Evolutionary conservation across 495 filamentous ascomycete species (phyloP), one percentile per base, ranked within the genome.

Genomic region (Penicillium silybi): DNA sequence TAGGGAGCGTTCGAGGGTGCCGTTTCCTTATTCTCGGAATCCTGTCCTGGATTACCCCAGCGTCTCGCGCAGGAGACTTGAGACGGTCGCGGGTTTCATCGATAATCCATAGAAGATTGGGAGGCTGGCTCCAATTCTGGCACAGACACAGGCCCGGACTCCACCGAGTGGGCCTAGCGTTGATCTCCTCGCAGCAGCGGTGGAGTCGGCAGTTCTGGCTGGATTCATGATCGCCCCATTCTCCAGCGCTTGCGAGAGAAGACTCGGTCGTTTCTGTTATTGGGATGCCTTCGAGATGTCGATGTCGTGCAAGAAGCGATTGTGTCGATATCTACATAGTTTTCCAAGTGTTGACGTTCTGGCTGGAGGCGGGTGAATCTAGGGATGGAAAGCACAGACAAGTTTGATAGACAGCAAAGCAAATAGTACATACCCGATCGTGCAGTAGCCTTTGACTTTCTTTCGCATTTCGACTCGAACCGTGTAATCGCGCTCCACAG

Each of bases 51-150:
- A 4, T 41, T 44, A 37, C 55, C 61, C 57, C 61, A 54, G 58
- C 58, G 59, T 60, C 59, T 57, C 43, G 39, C 43, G 37, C 46
- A 46, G 49, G 57, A 55, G 39, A 55, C 19, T 16, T 62, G 62
- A 62, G 62, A 62, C 62, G 56, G 53, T 56, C 61, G 55, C 41
- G 47, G 56, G 62, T 65, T 63, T 65, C 62, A 63, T 44, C 43
- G 47, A 32, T 44, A 39, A 32, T 48, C 43, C 32, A 41, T 45
- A 50, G 52, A 49, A 45, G 41, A 54, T 50, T 42, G 47, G 42
- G 48, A 58, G 53, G 46, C 47, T 55, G 47, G 29, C 26, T 4
- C 8, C 25, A 20, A 42, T 34, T 16, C 29, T 15, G 13, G 9
- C 29, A 32, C 11, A 32, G 29, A 10, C 29, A 10, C 11, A 13